phyloP scores from a whole-genome alignment of 148 eudicot species.

The Talinum fruticosum region DNA sequence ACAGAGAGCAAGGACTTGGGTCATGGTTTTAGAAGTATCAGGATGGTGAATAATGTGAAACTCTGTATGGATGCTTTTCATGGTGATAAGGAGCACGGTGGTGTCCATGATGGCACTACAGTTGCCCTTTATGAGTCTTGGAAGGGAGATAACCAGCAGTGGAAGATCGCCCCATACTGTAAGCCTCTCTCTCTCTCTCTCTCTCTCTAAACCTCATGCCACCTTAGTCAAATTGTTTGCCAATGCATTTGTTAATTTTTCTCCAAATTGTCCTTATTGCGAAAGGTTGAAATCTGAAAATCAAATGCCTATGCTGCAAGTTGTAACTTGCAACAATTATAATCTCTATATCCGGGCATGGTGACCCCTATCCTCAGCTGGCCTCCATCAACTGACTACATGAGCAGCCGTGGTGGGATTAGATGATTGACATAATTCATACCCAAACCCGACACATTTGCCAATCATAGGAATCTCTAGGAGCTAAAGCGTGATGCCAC shows the following conservation, averaged over 20 bases:
- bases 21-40: slow-evolving; percentile 50
- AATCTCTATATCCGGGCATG: not conserved
- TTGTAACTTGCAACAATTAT: not conserved
- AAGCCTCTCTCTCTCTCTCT: slow-evolving; percentile 28
- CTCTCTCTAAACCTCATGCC: not conserved
- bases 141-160: slow-evolving; percentile 84
- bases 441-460: not conserved
- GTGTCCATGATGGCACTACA: slow-evolving; percentile 70
- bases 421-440: not conserved
- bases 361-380: not conserved
- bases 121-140: slow-evolving; percentile 70
- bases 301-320: not conserved
- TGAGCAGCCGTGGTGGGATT: not conserved
- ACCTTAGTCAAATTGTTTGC: not conserved
- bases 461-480: no score
- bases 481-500: no score
- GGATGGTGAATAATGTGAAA: slow-evolving; percentile 59
- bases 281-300: not conserved
- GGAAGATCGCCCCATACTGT: slow-evolving; percentile 69
- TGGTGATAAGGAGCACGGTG: slow-evolving; percentile 82
- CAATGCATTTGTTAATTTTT: not conserved
- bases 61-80: slow-evolving; percentile 63
- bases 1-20: slow-evolving; percentile 66
- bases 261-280: not conserved
- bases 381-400: not conserved